phyloP scores from a whole-genome alignment of 164 flowering plant species.

The Taxillus chinensis region DNA sequence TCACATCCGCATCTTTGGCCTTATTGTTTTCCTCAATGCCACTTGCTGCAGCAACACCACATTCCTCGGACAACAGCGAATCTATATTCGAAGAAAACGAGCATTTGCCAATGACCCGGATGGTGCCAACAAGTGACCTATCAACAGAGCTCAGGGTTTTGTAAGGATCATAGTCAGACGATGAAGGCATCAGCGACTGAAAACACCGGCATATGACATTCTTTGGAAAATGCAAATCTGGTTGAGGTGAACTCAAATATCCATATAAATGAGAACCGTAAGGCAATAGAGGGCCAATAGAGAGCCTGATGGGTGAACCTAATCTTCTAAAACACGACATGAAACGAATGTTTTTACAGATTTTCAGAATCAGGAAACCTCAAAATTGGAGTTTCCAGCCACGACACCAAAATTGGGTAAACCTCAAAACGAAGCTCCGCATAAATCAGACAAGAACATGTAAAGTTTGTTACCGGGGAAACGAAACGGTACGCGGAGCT shows the following conservation, averaged over 20 bases:
- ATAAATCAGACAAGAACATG: no score
- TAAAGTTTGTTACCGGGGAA: no score
- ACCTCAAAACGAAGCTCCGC: no score
- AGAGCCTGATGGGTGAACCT: not conserved
- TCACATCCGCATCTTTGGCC: conserved; percentile 23
- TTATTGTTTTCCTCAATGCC: conserved; percentile 1
- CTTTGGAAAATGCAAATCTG: not conserved
- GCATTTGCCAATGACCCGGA: not conserved
- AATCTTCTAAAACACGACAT: not conserved
- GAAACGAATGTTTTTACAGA: not conserved
- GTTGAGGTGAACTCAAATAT: not conserved
- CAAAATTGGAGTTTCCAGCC: no score
- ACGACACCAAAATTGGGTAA: no score
- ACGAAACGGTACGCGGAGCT: no score
- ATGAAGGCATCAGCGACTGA: not conserved
- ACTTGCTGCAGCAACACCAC: not conserved
- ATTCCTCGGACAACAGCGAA: not conserved
- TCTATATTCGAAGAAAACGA: not conserved
- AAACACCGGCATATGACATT: not conserved
- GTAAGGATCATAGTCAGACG: not conserved
- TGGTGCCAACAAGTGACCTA: not conserved
- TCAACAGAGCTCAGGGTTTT: not conserved
- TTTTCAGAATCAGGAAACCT: not conserved
- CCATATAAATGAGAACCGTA: not conserved
- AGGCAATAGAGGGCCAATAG: not conserved